phyloP scores from a whole-genome alignment of 148 eudicot genomes.

The Vaccinium corymbosum region DNA sequence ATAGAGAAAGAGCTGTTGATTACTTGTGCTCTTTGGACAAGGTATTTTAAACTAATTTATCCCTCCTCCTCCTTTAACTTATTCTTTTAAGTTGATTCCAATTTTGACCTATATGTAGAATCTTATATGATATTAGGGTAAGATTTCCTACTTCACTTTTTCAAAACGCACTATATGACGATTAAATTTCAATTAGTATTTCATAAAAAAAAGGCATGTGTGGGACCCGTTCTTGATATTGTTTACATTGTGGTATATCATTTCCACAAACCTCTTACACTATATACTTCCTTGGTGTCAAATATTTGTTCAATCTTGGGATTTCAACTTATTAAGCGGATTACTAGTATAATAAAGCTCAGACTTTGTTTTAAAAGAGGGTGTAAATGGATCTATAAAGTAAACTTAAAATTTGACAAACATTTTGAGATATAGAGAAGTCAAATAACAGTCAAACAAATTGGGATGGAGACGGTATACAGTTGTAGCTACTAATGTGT shows the following conservation, averaged over 20 bases:
- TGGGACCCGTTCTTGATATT: background rate
- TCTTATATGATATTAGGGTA: background rate
- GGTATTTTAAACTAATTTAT: constrained; percentile 33
- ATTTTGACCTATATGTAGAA: background rate
- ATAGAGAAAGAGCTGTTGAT: constrained; percentile 94
- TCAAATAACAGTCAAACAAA: background rate
- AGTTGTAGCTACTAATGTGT: background rate
- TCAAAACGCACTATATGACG: background rate
- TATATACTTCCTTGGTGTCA: background rate
- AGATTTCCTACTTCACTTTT: background rate
- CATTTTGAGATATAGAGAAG: background rate
- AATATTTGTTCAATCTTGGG: background rate
- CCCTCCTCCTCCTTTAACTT: background rate
- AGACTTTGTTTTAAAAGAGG: background rate
- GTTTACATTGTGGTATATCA: background rate
- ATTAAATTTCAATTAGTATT: background rate
- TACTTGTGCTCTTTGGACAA: constrained; percentile 90
- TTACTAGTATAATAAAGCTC: background rate
- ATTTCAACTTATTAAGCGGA: background rate
- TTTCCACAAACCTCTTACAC: background rate
- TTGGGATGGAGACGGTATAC: background rate
- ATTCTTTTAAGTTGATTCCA: background rate
- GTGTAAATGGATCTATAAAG: too few relatives aligned
- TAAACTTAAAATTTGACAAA: too few relatives aligned
- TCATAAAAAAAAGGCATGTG: background rate